Percentiles rank a stretch among this genome's conserved stretches.
Evolutionary conservation across 768 basidiomycete species (phyloP).

Genomic region (Leccinum obscurum): DNA sequence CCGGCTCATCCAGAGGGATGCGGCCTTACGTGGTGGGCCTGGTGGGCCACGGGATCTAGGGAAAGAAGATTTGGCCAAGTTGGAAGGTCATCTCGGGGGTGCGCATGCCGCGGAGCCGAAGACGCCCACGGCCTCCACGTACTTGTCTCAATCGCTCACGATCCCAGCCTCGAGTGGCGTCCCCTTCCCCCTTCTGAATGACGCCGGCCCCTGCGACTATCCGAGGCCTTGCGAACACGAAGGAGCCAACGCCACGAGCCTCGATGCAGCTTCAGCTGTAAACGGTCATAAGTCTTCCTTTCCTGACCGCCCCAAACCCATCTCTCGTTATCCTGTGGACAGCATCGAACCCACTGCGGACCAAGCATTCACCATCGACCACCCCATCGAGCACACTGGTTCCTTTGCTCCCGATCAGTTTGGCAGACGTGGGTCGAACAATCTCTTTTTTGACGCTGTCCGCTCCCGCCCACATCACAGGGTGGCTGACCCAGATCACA

Average conservation of each 20-base stretch:
- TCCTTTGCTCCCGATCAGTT: constrained; percentile 22
- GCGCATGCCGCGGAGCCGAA: constrained; percentile 38
- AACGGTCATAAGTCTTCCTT: constrained; percentile 12
- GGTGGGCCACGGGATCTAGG: constrained; percentile 25
- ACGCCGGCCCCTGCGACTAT: constrained; percentile 20
- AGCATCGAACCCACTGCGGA: constrained; percentile 15
- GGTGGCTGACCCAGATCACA: constrained; percentile 22
- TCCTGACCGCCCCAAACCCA: constrained; percentile 21
- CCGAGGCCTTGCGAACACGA: constrained; percentile 25
- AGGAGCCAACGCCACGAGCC: constrained; percentile 12
- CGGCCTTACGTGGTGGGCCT: constrained; percentile 19
- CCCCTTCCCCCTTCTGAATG: constrained; percentile 27
- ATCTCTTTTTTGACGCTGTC: constrained; percentile 41
- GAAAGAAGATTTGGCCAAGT: constrained; percentile 27
- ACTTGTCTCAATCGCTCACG: constrained; percentile 34
- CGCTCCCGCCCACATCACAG: constrained; percentile 28
- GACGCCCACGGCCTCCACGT: constrained; percentile 36
- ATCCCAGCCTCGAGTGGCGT: constrained; percentile 23
- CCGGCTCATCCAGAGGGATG: constrained; percentile 39
- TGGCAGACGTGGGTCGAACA: constrained; percentile 38
- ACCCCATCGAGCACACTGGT: constrained; percentile 14
- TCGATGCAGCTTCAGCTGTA: constrained; percentile 12
- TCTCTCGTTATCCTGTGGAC: constrained; percentile 20
- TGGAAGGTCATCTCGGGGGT: constrained; percentile 33
- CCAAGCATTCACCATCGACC: constrained; percentile 16